Evolutionary conservation across 192 early-diverging fungal species (phyloP), one percentile per base, ranked within the genome.

Genomic region (Lunasporangiospora selenospora): DNA sequence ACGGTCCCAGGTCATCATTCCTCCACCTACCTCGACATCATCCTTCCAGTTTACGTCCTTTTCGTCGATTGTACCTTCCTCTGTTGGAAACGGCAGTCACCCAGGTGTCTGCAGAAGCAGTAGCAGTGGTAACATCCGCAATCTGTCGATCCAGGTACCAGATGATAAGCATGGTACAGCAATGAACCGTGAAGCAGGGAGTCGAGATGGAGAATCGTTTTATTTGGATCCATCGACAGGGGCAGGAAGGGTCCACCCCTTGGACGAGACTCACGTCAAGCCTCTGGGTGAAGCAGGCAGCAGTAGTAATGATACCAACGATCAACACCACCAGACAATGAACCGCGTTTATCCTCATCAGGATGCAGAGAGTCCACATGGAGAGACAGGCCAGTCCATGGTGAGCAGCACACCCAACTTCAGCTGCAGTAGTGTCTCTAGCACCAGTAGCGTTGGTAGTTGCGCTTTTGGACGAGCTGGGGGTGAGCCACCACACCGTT

Each of bases 271-370:
- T n/a, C n/a, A n/a, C n/a, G 55, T 52, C 31, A 10, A 24, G 6
- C 12, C 43, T n/a, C n/a, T 15, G 10, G 23, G 10, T 4, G 30
- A 32, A 37, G 23, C 38, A 2, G 44, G 29, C 40, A 16, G 27
- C 26, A n/a, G 27, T 38, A 30, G 19, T 38, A 24, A 13, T 18
- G 12, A 18, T 42, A 21, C 47, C 42, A 30, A 18, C n/a, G n/a
- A n/a, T n/a, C n/a, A n/a, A n/a, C 38, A 34, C n/a, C 67, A 73
- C 32, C 69, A 73, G 39, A 73, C 69, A 0, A 73, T 73, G 69
- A 63, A 73, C 40, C 69, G 69, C 1, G 69, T 73, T 0, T 48
- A 73, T 45, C 69, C 69, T 30, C 16, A 15, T 4, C 66, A 55
- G 24, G 45, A 41, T 7, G 57, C 40, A 10, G 56, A 67, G 0